phyloP scores from a whole-genome alignment of 164 flowering plant species.

The Protea cynaroides region DNA sequence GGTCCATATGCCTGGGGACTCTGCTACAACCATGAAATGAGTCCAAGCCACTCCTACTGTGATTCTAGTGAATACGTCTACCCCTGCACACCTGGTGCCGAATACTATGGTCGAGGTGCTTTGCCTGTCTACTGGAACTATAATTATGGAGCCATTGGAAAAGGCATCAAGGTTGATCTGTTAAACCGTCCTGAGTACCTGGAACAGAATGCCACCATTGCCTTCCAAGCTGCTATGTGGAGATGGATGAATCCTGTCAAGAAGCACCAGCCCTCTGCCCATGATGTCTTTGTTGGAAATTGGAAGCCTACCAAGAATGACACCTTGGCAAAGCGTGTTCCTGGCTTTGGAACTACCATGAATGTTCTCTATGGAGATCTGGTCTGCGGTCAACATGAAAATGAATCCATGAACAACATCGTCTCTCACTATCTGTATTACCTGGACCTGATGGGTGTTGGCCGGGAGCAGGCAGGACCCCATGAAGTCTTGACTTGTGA shows the following conservation, averaged over 20 bases:
- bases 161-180: conserved; percentile 56
- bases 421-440: conserved; percentile 73
- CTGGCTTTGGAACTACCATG: conserved; percentile 85
- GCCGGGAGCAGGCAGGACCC: conserved; percentile 64
- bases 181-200: conserved; percentile 75
- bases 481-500: conserved; percentile 57
- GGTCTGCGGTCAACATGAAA: conserved; percentile 66
- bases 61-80: conserved; percentile 43
- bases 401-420: conserved; percentile 65
- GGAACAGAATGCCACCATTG: conserved; percentile 83
- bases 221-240: conserved; percentile 75
- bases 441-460: conserved; percentile 75
- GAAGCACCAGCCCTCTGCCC: conserved; percentile 71
- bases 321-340: conserved; percentile 59
- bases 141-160: conserved; percentile 66
- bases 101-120: conserved; percentile 96
- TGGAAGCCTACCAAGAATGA: conserved; percentile 98
- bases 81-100: conserved; percentile 86
- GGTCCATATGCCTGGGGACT: conserved; percentile 92
- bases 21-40: conserved; percentile 83
- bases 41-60: conserved; percentile 75
- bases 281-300: conserved; percentile 67
- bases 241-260: conserved; percentile 72
- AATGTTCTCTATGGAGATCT: conserved; percentile 69
- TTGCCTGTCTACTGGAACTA: conserved; percentile 87